Evolutionary conservation across 2,329 filamentous ascomycete genomes (phyloP).

Genomic region (Pseudogymnoascus sp.): DNA sequence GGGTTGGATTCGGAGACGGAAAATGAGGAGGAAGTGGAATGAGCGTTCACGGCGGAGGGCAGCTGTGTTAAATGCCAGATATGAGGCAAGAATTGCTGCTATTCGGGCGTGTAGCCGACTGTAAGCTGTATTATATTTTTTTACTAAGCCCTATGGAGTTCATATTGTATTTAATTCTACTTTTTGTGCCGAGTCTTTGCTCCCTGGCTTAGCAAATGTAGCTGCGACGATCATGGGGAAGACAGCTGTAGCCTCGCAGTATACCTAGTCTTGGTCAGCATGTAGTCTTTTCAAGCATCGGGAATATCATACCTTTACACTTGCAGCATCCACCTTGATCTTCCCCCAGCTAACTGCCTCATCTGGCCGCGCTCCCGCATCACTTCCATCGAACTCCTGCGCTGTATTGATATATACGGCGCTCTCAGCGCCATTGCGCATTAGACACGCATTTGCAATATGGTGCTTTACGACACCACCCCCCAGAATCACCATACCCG

Average conservation of each 20-base stretch:
- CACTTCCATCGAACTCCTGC: conserved; percentile 95
- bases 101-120: background rate
- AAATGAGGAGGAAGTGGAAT: background rate
- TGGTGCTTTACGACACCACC: conserved; percentile 97
- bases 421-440: conserved; percentile 95
- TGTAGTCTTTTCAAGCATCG: background rate
- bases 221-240: conserved; percentile 61
- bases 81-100: background rate
- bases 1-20: background rate
- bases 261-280: conserved; percentile 39
- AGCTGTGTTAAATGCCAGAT: background rate
- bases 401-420: conserved; percentile 97
- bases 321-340: conserved; percentile 81
- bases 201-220: conserved; percentile 48
- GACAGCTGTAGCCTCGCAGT: conserved; percentile 55
- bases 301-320: conserved; percentile 66
- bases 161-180: conserved; percentile 9
- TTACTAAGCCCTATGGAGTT: background rate
- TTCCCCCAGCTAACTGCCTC: conserved; percentile 99
- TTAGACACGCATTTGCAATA: conserved; percentile 93
- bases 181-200: background rate
- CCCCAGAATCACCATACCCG: conserved; percentile 91
- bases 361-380: conserved; percentile 88
- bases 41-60: background rate
- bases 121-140: background rate